Conservation (phyloP, 371 early-diverging fungal species). For the Coemansia linderi region DNA sequence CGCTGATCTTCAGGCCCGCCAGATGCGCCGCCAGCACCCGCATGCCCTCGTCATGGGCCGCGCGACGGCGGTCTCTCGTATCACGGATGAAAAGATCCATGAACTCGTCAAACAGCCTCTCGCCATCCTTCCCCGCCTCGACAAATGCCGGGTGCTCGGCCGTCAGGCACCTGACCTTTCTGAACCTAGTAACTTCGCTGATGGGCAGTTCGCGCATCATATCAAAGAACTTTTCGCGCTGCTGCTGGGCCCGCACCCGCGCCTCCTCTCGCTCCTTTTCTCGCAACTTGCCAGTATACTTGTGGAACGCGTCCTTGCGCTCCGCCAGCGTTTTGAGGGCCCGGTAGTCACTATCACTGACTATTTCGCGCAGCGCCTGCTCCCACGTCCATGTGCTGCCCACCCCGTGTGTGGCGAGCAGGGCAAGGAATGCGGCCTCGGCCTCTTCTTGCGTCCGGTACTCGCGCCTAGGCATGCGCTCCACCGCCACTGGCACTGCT, state of each 20-base stretch:
- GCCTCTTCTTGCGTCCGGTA: slow-evolving; percentile 81
- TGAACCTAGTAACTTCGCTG: slow-evolving; percentile 52
- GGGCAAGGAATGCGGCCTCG: slow-evolving; percentile 73
- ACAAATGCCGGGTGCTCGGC: slow-evolving; percentile 57
- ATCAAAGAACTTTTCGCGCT: slow-evolving; percentile 53
- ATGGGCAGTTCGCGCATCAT: slow-evolving; percentile 55
- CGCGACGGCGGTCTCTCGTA: slow-evolving; percentile 68
- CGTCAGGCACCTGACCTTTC: slow-evolving; percentile 58
- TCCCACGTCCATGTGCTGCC: slow-evolving; percentile 88
- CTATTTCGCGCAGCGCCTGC: slow-evolving; percentile 81
- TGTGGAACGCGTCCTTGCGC: slow-evolving; percentile 78
- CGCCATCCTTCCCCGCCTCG: slow-evolving; percentile 57
- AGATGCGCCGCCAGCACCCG: slow-evolving; percentile 57
- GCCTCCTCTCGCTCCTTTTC: slow-evolving; percentile 55
- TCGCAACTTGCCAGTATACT: slow-evolving; percentile 63
- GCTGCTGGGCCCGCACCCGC: slow-evolving; percentile 31
- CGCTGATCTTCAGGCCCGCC: not conserved
- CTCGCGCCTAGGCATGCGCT: slow-evolving; percentile 41
- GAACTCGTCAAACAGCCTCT: slow-evolving; percentile 67
- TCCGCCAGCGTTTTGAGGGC: slow-evolving; percentile 78
- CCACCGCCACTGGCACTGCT: not conserved
- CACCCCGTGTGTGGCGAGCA: slow-evolving; percentile 75
- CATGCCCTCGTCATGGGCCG: slow-evolving; percentile 66
- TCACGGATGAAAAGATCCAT: slow-evolving; percentile 59
- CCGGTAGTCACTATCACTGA: slow-evolving; percentile 81